Evolutionary conservation across 2,329 filamentous ascomycete genomes (phyloP).

Genomic region (Diaporthe longicolla): DNA sequence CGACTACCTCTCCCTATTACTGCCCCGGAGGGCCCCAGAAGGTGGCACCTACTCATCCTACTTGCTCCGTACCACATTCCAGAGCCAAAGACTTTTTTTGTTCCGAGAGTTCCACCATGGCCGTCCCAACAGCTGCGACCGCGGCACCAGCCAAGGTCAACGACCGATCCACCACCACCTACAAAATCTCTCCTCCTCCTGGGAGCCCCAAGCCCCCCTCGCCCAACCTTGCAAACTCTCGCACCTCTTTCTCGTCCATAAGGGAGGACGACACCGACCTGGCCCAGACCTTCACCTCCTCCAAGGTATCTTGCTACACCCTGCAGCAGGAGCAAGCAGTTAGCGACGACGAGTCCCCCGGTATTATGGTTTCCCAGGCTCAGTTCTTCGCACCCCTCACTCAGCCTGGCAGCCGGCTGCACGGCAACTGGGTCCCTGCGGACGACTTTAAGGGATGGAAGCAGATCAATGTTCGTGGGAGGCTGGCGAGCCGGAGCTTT

Average conservation of each 20-base stretch:
- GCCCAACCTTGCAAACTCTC: constrained; percentile 52
- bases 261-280: constrained; percentile 71
- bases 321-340: constrained; percentile 63
- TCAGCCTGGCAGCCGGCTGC: constrained; percentile 68
- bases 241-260: constrained; percentile 74
- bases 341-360: constrained; percentile 61
- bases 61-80: constrained; percentile 31
- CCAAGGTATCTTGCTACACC: constrained; percentile 73
- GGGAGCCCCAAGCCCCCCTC: constrained; percentile 44
- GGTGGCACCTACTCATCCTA: constrained; percentile 21
- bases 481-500: constrained; percentile 72
- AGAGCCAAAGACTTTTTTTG: constrained; percentile 8
- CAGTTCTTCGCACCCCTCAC: constrained; percentile 68
- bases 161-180: constrained; percentile 39
- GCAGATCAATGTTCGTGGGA: constrained; percentile 71
- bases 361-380: constrained; percentile 58
- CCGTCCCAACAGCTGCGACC: constrained; percentile 44
- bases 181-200: constrained; percentile 50
- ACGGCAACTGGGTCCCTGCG: constrained; percentile 71
- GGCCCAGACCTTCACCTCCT: constrained; percentile 74
- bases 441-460: constrained; percentile 75
- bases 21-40: constrained; percentile 8
- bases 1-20: constrained; percentile 13
- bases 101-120: constrained; percentile 36
- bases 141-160: constrained; percentile 36